Evolutionary conservation across 2,329 filamentous ascomycete species (phyloP).

Genomic region (Ophiostoma sp.): DNA sequence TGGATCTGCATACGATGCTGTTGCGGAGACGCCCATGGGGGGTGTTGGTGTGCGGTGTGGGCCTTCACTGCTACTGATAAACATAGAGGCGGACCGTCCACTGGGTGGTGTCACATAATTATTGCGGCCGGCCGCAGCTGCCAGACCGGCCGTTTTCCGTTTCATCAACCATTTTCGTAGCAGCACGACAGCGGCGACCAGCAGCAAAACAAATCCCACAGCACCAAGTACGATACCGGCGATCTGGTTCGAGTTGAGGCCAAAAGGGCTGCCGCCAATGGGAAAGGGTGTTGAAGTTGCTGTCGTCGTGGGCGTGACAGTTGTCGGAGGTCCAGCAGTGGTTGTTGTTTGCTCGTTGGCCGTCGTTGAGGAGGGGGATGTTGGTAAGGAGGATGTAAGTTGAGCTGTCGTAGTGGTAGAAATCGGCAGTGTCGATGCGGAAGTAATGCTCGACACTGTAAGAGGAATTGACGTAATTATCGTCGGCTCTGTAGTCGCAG

Average conservation of each 20-base stretch:
- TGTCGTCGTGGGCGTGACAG: slow-evolving; percentile 19
- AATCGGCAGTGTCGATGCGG: background rate
- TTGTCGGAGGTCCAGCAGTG: slow-evolving; percentile 5
- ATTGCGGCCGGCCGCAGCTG: background rate
- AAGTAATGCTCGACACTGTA: background rate
- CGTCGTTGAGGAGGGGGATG: background rate
- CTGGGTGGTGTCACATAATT: background rate
- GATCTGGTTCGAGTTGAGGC: slow-evolving; percentile 35
- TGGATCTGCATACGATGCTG: background rate
- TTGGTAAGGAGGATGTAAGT: background rate
- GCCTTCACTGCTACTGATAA: slow-evolving; percentile 31
- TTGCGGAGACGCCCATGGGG: background rate
- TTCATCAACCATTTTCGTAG: slow-evolving; percentile 39
- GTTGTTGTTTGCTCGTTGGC: background rate
- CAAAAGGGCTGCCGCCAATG: slow-evolving; percentile 11
- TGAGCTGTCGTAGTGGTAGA: background rate
- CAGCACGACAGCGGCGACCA: slow-evolving; percentile 32
- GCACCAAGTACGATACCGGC: slow-evolving; percentile 35
- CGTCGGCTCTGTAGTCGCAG: background rate
- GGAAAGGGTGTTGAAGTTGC: slow-evolving; percentile 8
- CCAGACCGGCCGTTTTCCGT: slow-evolving; percentile 35
- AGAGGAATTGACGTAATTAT: background rate
- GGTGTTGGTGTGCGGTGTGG: background rate
- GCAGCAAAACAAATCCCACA: slow-evolving; percentile 32
- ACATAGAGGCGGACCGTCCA: slow-evolving; percentile 37